Percentiles rank a stretch among this genome's conserved stretches.
Evolutionary conservation across 2,329 filamentous ascomycete genomes (phyloP).

Genomic region (Coleophoma eucalyptorum): DNA sequence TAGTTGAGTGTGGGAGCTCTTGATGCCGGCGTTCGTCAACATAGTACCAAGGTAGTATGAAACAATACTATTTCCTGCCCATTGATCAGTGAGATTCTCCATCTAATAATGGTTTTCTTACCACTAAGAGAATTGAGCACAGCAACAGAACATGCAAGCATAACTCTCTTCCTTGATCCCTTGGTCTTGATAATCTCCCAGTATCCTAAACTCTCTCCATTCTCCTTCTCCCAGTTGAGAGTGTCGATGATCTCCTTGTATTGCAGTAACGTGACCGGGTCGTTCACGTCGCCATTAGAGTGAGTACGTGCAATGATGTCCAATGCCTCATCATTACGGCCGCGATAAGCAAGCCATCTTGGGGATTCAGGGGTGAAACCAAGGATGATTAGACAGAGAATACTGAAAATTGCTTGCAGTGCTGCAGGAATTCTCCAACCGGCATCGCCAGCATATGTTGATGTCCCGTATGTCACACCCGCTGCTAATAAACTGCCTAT

Average conservation of each 20-base stretch:
- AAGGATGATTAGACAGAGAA: slow-evolving; percentile 22
- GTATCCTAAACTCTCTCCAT: neutral
- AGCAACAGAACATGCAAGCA: neutral
- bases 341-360: slow-evolving; percentile 35
- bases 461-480: neutral
- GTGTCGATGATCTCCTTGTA: slow-evolving; percentile 2
- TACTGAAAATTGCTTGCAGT: neutral
- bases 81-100: neutral
- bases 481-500: neutral
- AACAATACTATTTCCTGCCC: neutral
- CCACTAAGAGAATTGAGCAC: neutral
- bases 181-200: neutral
- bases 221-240: neutral
- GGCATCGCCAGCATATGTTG: neutral
- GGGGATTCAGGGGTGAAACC: slow-evolving; percentile 32
- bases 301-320: slow-evolving; percentile 49
- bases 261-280: slow-evolving; percentile 13
- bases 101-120: neutral
- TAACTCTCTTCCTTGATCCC: neutral
- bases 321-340: slow-evolving; percentile 35
- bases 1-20: neutral
- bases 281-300: slow-evolving; percentile 44
- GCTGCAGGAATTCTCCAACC: neutral
- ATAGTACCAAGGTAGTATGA: neutral
- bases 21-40: neutral